Conservation (phyloP, 2,329 filamentous ascomycete genomes). For the Zymoseptoria tritici region DNA sequence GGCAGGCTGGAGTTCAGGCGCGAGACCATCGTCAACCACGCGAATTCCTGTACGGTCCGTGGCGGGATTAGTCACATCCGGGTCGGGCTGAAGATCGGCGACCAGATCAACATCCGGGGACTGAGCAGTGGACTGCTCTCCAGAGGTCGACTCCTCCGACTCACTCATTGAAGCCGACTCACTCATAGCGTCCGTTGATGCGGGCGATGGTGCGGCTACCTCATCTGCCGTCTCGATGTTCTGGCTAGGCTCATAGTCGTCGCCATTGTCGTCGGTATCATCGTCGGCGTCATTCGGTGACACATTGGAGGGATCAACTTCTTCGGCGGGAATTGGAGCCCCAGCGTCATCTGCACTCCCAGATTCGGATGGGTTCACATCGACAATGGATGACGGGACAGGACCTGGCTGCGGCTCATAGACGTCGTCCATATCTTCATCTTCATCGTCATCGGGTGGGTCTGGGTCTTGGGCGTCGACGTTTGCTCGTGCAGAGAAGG, state of each 20-base stretch:
- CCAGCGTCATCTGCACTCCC: not conserved
- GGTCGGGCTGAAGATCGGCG: not conserved
- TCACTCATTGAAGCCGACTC: not conserved
- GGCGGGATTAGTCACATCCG: not conserved
- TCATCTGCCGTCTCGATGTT: not conserved
- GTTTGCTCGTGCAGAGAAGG: not conserved
- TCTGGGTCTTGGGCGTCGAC: not conserved
- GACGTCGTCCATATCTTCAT: not conserved
- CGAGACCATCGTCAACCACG: constrained; percentile 31
- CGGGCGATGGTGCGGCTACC: not conserved
- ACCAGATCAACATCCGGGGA: not conserved
- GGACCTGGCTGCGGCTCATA: not conserved
- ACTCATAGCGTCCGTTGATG: not conserved
- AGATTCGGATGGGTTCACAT: not conserved
- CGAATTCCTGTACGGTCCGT: not conserved
- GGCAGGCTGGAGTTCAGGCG: constrained; percentile 32
- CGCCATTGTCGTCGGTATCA: not conserved
- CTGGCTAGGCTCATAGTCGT: constrained; percentile 4
- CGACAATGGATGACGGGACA: not conserved
- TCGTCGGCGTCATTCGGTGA: not conserved
- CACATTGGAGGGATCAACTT: not conserved
- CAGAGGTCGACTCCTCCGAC: not conserved
- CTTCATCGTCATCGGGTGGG: constrained; percentile 1
- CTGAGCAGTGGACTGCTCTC: not conserved
- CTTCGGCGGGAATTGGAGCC: not conserved